Evolutionary conservation across 139 green algal genomes (phyloP), one percentile per base, ranked within the genome.

Genomic region (Microglena sp.): DNA sequence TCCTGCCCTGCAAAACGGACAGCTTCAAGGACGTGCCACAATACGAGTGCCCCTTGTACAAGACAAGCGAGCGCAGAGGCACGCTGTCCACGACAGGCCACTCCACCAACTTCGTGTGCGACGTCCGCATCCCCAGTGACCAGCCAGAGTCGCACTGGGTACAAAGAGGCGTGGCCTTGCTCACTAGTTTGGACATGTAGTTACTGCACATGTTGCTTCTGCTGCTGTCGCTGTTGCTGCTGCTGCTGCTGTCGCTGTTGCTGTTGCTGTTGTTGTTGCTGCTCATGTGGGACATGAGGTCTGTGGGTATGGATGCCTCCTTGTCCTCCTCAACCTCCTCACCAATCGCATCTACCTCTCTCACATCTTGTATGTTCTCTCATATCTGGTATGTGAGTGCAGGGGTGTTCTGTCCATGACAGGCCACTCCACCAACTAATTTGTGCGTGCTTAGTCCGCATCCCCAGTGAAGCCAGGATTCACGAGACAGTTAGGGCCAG

Each of bases 351-450:
- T n/a, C n/a, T n/a, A n/a, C n/a, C n/a, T n/a, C n/a, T n/a, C n/a
- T n/a, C n/a, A n/a, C n/a, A n/a, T n/a, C n/a, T n/a, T n/a, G n/a
- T n/a, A n/a, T n/a, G n/a, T n/a, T n/a, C 87, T 85, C 5, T 62
- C 91, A 33, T 92, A 92, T 61, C 78, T 82, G 71, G 91, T 84
- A 1, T 75, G 64, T 22, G 84, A 91, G 60, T 66, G 86, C 34
- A 68, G 77, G 1, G 86, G 86, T 2, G 71, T 87, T n/a, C 62
- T 80, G 11, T 75, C 76, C 50, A 92, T 83, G 22, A 92, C 85
- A 1, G 85, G 85, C 4, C 86, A 92, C 78, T 85, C 73, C 21
- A 92, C 86, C 22, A 92, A 92, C 69, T 92, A n/a, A n/a, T n/a
- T n/a, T n/a, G n/a, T n/a, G n/a, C n/a, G n/a, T n/a, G n/a, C n/a